These are phyloP conservation scores for Ogataea pilisensis DNA, from an alignment of 805 yeast genomes.

Conservation along the genomic window DNA sequence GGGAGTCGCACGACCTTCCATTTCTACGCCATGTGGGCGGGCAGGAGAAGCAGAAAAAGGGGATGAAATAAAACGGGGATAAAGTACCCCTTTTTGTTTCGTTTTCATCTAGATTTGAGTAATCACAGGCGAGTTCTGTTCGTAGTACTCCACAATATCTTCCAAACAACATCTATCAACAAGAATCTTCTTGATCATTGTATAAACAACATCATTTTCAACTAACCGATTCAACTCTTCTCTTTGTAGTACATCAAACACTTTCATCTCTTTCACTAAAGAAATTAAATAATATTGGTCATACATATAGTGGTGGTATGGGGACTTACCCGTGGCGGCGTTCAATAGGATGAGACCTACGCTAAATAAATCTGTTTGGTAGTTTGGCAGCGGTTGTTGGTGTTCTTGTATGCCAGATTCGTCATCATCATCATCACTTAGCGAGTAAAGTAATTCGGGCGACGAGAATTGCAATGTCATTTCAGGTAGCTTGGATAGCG, in stretches of 20 bases:
- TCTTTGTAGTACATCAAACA: slow-evolving; percentile 28
- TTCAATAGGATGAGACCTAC: slow-evolving; percentile 42
- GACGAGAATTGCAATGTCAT: slow-evolving; percentile 43
- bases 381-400: slow-evolving; percentile 26
- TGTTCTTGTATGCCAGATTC: too few species aligned
- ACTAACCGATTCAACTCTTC: slow-evolving; percentile 24
- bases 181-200: slow-evolving; percentile 28
- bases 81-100: too few species aligned
- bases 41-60: too few species aligned
- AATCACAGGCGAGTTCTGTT: background rate
- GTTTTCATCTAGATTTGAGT: too few species aligned
- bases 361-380: slow-evolving; percentile 41
- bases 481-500: slow-evolving; percentile 21
- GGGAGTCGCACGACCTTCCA: too few species aligned
- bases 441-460: slow-evolving; percentile 46
- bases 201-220: slow-evolving; percentile 13
- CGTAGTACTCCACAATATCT: background rate
- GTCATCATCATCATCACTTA: too few species aligned
- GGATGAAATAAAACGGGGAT: too few species aligned
- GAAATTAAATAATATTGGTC: slow-evolving; percentile 31
- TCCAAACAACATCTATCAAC: slow-evolving; percentile 26
- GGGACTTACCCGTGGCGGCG: slow-evolving; percentile 43
- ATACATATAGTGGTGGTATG: slow-evolving; percentile 33
- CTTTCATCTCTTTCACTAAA: slow-evolving; percentile 30
- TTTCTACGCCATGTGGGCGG: too few species aligned